A percentile compares a stretch with the other conserved stretches of the same genome.
phyloP scores from a whole-genome alignment of 768 basidiomycete genomes.

The Harrya chromipes region DNA sequence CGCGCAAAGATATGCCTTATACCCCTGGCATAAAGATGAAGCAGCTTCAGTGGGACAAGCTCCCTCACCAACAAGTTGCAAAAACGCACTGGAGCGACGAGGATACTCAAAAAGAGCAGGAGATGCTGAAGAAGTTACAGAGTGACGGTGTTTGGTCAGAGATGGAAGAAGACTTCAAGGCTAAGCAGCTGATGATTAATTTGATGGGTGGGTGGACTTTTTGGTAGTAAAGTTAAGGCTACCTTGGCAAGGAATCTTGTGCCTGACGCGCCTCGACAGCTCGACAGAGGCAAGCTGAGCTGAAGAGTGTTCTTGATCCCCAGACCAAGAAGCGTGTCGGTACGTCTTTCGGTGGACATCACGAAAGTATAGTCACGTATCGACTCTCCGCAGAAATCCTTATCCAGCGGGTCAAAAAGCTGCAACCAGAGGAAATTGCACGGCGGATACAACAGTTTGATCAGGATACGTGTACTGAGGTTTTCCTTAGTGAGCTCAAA shows the following conservation, averaged over 20 bases:
- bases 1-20: constrained; percentile 82
- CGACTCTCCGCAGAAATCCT: constrained; percentile 67
- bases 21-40: constrained; percentile 93
- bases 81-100: constrained; percentile 87
- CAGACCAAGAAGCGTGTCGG: constrained; percentile 94
- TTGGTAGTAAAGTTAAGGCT: background rate
- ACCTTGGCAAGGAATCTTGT: background rate
- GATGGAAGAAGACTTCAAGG: constrained; percentile 98
- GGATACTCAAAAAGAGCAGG: constrained; percentile 58
- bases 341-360: constrained; percentile 38
- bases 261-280: constrained; percentile 40
- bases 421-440: constrained; percentile 85
- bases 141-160: constrained; percentile 87
- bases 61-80: constrained; percentile 81
- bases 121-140: constrained; percentile 80
- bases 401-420: constrained; percentile 79
- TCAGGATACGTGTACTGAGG: constrained; percentile 79
- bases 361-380: background rate
- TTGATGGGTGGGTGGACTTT: constrained; percentile 59
- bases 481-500: constrained; percentile 86
- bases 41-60: constrained; percentile 97
- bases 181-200: constrained; percentile 90
- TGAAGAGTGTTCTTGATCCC: constrained; percentile 87
- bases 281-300: constrained; percentile 81
- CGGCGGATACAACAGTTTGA: constrained; percentile 84